Evolutionary conservation across 139 green algal species (phyloP), one percentile per base, ranked within the genome.

Genomic region (Coelastrella sp.): DNA sequence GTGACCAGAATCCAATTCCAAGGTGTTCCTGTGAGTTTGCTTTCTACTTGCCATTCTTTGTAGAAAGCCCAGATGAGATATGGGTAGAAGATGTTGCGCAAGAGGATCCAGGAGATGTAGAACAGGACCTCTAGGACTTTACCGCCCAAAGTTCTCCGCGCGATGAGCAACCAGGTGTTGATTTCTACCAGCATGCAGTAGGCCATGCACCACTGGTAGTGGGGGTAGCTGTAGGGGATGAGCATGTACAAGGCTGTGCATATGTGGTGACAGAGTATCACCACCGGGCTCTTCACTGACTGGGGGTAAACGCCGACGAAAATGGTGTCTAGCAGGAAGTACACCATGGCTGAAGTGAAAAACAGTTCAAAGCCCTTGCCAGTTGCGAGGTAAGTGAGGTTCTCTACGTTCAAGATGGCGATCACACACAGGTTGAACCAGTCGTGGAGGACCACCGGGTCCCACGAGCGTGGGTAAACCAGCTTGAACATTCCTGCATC

Each of bases 111-210:
- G 56, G 81, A 90, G n/a, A 85, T 63, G 84, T 95, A 94, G 82
- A 95, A 95, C 20, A 93, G 88, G 35, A 82, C 81, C 70, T 88
- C 80, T 8, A 78, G 58, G 8, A 84, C 7, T 59, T 59, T 68
- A 8, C 89, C 89, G 8, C 82, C 78, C 8, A 95, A 15, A 0
- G 85, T 92, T 80, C 93, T 87, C 10, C 93, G 90, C 25, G 93
- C 93, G 22, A 95, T 95, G 19, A 95, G 92, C 70, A 95, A 88
- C 93, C 92, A 95, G 0, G 93, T 95, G 88, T 95, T 95, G 63
- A 95, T 73, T 73, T 90, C 82, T 59, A 90, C 84, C 35, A 84
- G 25, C 92, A 94, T 95, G 87, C 90, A 94, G 80, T 92, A 91
- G 20, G 89, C 68, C 92, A 93, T 92, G 91, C 92, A 94, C 92